Base-by-base conservation (phyloP, 768 basidiomycete genomes). In the Brasilioporus rufonigricans region DNA sequence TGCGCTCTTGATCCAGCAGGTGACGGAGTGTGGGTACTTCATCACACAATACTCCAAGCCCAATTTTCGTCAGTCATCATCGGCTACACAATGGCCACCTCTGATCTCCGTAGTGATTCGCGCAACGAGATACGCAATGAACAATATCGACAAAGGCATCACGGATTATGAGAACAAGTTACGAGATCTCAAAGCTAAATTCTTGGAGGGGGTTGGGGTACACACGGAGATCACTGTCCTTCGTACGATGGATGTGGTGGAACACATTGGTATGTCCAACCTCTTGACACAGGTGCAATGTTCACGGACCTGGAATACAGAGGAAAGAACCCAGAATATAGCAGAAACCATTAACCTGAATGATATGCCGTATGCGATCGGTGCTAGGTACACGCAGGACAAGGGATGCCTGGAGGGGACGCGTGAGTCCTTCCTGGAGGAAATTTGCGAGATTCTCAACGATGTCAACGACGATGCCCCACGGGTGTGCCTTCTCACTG, bases 401-500 rank as follows among this genome's bases (percentile, higher is more conserved):
- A 48, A 48, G 26, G 48, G 48, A 19, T 48, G 48, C 35, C 26
- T 48, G 6, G 18, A 35, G 6, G 48, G 48, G 11, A 48, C 48
- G 6, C 35, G 48, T 6, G 35, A 27, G 36, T 38, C 18, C 5
- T 19, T 48, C 48, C 18, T 48, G 5, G 35, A 14, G 3, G 38
- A 49, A 8, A 39, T 49, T 49, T 21, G 36, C 27, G 27, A 39
- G 2, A 16, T 31, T 6, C 19, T 49, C 11, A 40, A 40, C 18
- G n/a, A 38, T n/a, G 4, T 38, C 14, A 14, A 33, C 12, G 33
- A 33, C 12, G 33, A 33, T 11, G 35, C 48, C 9, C 48, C 35
- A 5, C 33, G 14, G 19, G 35, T 38, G 12, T 65, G 48, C 44
- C 50, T 64, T 13, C 60, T 70, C 5, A 47, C 51, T 10, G 68